Base-by-base conservation (phyloP, 2,329 filamentous ascomycete genomes). In the Clonostachys rhizophaga region DNA sequence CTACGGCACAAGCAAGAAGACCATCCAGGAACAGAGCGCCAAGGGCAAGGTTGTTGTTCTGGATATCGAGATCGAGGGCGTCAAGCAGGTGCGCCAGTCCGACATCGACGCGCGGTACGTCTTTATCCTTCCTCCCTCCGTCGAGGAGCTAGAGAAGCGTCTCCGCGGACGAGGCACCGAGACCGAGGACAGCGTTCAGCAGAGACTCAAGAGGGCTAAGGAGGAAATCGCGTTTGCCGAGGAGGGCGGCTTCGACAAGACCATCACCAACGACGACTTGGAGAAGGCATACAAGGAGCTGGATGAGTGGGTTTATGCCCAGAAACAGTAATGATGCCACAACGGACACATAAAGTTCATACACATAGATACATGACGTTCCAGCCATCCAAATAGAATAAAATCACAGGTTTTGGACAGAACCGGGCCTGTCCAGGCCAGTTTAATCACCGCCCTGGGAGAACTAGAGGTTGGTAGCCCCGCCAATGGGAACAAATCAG, bases 51-150 rank as follows among this genome's bases (percentile, higher is more conserved):
- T 91, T 40, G 92, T 91, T 51, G 83, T 96, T 43, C 72, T 96
- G 55, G 92, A 97, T 65, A 97, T 96, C 62, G 92, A 96, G 76
- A 96, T 96, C 89, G 91, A 96, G 62, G 91, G 91, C 50, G 91
- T 96, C 49, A 96, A 96, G 74, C 91, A 96, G 70, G 88, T 96
- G 60, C 90, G 91, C 67, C 78, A 79, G 52, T 87, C 86, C 44
- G 76, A 76, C 55, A 79, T 91, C 52, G 78, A 84, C 48, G 88
- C 90, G 8, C 83, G 89, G 47, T 96, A 89, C 70, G 70, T 95
- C 54, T 96, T 96, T 68, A 79, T 96, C 51, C 81, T 87, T 35
- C 91, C 91, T 12, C 92, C 91, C 0, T 86, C 80, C 5, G 69
- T 87, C 54, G 82, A 87, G 58, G 77, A 83, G 44, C 75, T 96